A percentile compares a stretch with the other conserved stretches of the same genome.
These are phyloP conservation scores for Flaveria bidentis DNA, from an alignment of 129 eudicot species.

Conservation along the genomic window DNA sequence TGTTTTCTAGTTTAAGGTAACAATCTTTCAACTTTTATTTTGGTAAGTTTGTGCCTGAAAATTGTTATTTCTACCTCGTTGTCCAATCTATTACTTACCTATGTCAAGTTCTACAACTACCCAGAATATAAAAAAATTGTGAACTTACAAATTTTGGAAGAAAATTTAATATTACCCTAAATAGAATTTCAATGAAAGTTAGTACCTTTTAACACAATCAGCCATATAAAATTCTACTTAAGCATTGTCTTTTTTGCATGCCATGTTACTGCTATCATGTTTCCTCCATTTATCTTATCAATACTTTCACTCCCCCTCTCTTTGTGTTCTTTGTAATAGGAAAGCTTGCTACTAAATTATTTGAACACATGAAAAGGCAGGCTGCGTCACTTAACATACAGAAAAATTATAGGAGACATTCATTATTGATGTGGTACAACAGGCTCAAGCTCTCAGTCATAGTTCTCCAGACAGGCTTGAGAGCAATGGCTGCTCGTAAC, in stretches of 20 bases:
- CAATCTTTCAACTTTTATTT: not conserved
- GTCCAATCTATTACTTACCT: not conserved
- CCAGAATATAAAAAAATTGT: not conserved
- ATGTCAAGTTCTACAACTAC: slow-evolving; percentile 2
- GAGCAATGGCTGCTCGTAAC: slow-evolving; percentile 73
- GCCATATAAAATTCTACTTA: slow-evolving; percentile 1
- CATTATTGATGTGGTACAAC: slow-evolving; percentile 47
- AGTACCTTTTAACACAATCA: not conserved
- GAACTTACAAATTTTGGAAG: not conserved
- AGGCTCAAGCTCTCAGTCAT: slow-evolving; percentile 46
- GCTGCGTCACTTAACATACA: slow-evolving; percentile 71
- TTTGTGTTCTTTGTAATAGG: slow-evolving; percentile 39
- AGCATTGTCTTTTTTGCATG: slow-evolving; percentile 25
- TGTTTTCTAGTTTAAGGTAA: not conserved
- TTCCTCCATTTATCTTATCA: slow-evolving; percentile 24
- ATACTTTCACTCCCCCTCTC: slow-evolving; percentile 20
- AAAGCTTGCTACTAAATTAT: slow-evolving; percentile 55
- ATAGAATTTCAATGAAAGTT: not conserved
- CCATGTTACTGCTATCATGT: not conserved
- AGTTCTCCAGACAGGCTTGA: slow-evolving; percentile 69
- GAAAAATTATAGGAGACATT: slow-evolving; percentile 56
- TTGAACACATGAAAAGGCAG: slow-evolving; percentile 55
- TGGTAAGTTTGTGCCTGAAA: not conserved
- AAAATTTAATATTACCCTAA: not conserved
- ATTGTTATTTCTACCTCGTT: not conserved